phyloP scores from a whole-genome alignment of 495 filamentous ascomycete species.

The Daldinia vernicosa region DNA sequence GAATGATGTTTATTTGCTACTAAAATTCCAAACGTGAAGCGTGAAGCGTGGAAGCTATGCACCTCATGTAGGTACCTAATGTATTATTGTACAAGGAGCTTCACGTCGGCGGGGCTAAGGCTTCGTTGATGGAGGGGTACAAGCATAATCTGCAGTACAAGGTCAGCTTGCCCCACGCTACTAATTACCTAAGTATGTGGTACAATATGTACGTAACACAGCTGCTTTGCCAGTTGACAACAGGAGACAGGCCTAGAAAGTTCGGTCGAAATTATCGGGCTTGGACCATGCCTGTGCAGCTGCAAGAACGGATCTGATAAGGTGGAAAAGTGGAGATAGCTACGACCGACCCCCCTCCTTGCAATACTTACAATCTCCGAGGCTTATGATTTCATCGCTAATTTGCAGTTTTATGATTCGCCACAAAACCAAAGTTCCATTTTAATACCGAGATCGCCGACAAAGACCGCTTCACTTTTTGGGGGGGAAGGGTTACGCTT shows the following conservation, averaged over 20 bases:
- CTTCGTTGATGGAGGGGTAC: conserved; percentile 7
- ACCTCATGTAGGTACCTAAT: no score
- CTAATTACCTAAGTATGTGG: no score
- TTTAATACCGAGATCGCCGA: conserved; percentile 50
- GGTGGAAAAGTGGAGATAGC: conserved; percentile 1
- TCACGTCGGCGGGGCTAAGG: neutral
- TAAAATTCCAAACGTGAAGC: neutral
- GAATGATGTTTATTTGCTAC: conserved; percentile 1
- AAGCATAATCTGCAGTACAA: neutral
- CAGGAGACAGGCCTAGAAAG: conserved; percentile 15
- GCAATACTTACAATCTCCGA: conserved; percentile 41
- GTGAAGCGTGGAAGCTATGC: neutral
- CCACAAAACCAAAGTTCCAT: conserved; percentile 34
- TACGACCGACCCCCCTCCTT: conserved; percentile 2
- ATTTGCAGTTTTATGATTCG: conserved; percentile 42
- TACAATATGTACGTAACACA: neutral
- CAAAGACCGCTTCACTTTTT: conserved; percentile 42
- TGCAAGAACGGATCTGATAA: conserved; percentile 40
- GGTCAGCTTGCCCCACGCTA: neutral
- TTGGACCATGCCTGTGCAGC: conserved; percentile 4
- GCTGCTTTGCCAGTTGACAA: neutral
- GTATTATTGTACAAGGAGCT: conserved; percentile 9
- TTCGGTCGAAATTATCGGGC: conserved; percentile 32
- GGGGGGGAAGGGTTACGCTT: conserved; percentile 4
- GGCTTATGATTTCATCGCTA: conserved; percentile 45